phyloP scores from a whole-genome alignment of 495 filamentous ascomycete species.

The Bacidia gigantensis region DNA sequence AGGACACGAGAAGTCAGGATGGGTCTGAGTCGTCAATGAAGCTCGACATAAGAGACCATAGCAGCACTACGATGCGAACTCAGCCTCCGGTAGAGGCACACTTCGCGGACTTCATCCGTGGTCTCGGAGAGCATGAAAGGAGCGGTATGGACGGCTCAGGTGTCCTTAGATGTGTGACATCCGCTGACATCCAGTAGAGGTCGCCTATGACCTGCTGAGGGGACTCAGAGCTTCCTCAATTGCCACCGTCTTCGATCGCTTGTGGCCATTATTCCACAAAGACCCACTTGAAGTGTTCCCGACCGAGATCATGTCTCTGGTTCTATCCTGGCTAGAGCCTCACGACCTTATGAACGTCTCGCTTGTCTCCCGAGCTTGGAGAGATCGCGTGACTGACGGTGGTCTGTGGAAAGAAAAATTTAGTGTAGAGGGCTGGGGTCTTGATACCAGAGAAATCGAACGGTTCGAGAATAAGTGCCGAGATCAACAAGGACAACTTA shows the following conservation, averaged over 20 bases:
- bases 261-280: constrained; percentile 74
- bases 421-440: constrained; percentile 69
- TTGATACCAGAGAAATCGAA: constrained; percentile 49
- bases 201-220: constrained; percentile 45
- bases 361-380: constrained; percentile 67
- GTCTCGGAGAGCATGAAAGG: constrained; percentile 37
- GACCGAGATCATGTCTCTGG: constrained; percentile 73
- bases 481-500: constrained; percentile 30
- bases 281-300: constrained; percentile 79
- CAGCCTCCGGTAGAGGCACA: constrained; percentile 18
- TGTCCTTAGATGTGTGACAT: not conserved
- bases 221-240: constrained; percentile 63
- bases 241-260: constrained; percentile 58
- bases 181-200: constrained; percentile 22
- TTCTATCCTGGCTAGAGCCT: constrained; percentile 74
- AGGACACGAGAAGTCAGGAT: constrained; percentile 48
- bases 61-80: not conserved
- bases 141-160: constrained; percentile 31
- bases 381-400: constrained; percentile 64
- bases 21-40: constrained; percentile 24
- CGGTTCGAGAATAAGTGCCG: constrained; percentile 43
- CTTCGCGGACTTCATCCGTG: constrained; percentile 1
- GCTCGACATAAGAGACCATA: constrained; percentile 24
- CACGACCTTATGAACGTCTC: constrained; percentile 64
- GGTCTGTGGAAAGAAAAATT: constrained; percentile 79